Conservation (phyloP, 2,329 filamentous ascomycete genomes). For the Chrysosporium keratinophilum region DNA sequence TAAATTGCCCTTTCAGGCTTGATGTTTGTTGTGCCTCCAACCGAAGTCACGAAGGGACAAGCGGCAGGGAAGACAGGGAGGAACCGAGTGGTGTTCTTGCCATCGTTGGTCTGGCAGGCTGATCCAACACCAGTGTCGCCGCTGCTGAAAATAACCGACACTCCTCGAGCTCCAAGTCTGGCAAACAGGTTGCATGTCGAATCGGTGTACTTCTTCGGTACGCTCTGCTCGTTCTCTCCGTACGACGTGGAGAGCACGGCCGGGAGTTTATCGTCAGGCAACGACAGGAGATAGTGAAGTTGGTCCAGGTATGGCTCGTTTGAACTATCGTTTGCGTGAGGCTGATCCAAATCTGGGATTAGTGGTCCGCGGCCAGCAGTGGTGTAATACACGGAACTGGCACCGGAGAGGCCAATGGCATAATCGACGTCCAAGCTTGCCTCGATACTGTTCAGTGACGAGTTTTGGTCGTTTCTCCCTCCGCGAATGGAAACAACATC, state of each 20-base stretch:
- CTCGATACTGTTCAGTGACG: slow-evolving; percentile 40
- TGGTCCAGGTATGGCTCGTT: slow-evolving; percentile 61
- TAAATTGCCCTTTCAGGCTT: slow-evolving; percentile 44
- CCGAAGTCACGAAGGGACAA: slow-evolving; percentile 54
- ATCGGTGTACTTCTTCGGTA: slow-evolving; percentile 50
- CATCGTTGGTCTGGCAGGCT: slow-evolving; percentile 47
- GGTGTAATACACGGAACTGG: slow-evolving; percentile 48
- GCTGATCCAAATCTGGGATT: slow-evolving; percentile 39
- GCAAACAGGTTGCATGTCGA: slow-evolving; percentile 53
- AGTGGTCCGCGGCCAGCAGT: slow-evolving; percentile 49
- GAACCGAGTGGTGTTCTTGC: slow-evolving; percentile 43
- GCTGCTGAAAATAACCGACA: slow-evolving; percentile 54
- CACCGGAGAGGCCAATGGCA: slow-evolving; percentile 46
- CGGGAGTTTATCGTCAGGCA: slow-evolving; percentile 48
- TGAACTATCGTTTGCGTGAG: slow-evolving; percentile 34
- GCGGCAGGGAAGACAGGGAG: slow-evolving; percentile 46
- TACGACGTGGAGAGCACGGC: slow-evolving; percentile 60
- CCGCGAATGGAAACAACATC: slow-evolving; percentile 48
- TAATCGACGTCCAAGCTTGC: slow-evolving; percentile 58
- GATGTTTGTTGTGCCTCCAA: slow-evolving; percentile 48
- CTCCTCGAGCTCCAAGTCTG: slow-evolving; percentile 55
- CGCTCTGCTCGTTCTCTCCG: slow-evolving; percentile 54
- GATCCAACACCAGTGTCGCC: slow-evolving; percentile 53
- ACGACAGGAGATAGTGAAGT: slow-evolving; percentile 49
- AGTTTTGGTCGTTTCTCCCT: slow-evolving; percentile 43